Percentiles rank a stretch among this genome's conserved stretches.
Evolutionary conservation across 2,329 filamentous ascomycete genomes (phyloP).

Genomic region (Pyrenochaeta sp.): DNA sequence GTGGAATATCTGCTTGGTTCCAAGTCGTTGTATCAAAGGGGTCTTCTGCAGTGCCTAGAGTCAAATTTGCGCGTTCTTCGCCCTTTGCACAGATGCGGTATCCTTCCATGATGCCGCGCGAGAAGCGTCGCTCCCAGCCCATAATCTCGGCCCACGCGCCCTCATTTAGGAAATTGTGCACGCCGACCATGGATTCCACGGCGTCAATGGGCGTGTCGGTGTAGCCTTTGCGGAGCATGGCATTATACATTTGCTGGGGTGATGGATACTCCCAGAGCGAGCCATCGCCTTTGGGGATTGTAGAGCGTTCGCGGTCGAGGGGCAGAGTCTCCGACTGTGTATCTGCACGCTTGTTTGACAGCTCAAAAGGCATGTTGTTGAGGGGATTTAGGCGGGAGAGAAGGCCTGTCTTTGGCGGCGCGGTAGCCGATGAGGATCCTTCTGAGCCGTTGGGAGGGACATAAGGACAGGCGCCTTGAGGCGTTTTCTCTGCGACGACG

Average conservation of each 20-base stretch:
- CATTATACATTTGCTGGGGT: constrained; percentile 99
- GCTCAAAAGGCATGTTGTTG: constrained; percentile 93
- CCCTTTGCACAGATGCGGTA: constrained; percentile 79
- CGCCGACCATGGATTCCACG: constrained; percentile 95
- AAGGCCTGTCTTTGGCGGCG: constrained; percentile 57
- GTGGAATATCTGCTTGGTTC: constrained; percentile 48
- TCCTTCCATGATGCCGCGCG: constrained; percentile 73
- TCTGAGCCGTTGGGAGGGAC: constrained; percentile 52
- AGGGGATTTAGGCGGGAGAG: constrained; percentile 77
- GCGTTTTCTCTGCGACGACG: constrained; percentile 39
- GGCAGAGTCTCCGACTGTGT: constrained; percentile 79
- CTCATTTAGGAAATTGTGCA: constrained; percentile 98
- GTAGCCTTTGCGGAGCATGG: constrained; percentile 93
- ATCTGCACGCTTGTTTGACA: constrained; percentile 80
- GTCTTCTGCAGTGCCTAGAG: constrained; percentile 51
- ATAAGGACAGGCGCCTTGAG: constrained; percentile 61
- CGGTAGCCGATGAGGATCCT: constrained; percentile 39
- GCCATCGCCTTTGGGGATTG: constrained; percentile 84
- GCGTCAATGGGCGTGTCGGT: constrained; percentile 92
- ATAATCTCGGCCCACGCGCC: constrained; percentile 96
- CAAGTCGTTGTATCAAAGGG: constrained; percentile 47
- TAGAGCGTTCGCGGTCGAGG: constrained; percentile 81
- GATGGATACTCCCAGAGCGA: constrained; percentile 97
- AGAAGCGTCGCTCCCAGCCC: constrained; percentile 90
- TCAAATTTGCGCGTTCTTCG: constrained; percentile 71